Conservation (phyloP, 2,329 filamentous ascomycete species). For the Verticillium nonalfalfae region DNA sequence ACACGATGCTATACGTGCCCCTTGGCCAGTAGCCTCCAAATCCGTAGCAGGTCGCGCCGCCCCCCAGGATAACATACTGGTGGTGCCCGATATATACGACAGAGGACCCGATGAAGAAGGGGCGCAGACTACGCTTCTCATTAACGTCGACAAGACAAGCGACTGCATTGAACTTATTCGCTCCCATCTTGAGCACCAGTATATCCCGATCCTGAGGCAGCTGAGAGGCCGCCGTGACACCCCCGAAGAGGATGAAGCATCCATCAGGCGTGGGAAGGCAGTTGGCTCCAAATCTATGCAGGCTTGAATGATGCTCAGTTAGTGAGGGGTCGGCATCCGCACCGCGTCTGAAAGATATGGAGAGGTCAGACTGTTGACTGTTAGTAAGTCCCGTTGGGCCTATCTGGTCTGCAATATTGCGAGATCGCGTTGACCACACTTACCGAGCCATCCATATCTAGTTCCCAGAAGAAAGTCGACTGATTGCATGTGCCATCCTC, state of each 20-base stretch:
- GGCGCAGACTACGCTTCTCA: constrained; percentile 29
- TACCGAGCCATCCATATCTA: constrained; percentile 36
- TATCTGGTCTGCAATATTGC: neutral
- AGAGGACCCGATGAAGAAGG: constrained; percentile 67
- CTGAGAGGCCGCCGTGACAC: constrained; percentile 32
- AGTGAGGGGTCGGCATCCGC: neutral
- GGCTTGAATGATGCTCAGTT: constrained; percentile 1
- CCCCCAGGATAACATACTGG: constrained; percentile 61
- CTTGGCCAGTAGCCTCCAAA: constrained; percentile 84
- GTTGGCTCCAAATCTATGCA: constrained; percentile 36
- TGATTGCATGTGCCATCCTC: constrained; percentile 55
- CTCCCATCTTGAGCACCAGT: constrained; percentile 17
- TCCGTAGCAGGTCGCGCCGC: constrained; percentile 83
- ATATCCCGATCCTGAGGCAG: constrained; percentile 47
- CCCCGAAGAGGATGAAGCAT: constrained; percentile 32
- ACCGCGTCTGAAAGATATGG: neutral
- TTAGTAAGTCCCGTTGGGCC: neutral
- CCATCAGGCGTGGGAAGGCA: constrained; percentile 18
- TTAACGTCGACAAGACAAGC: constrained; percentile 33
- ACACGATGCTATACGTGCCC: constrained; percentile 40
- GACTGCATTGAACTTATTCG: constrained; percentile 18
- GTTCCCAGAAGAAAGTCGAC: constrained; percentile 59
- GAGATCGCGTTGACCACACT: constrained; percentile 10
- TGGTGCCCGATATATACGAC: constrained; percentile 37
- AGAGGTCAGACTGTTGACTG: neutral